These are phyloP conservation scores for Cercospora beticola DNA, from an alignment of 2,329 filamentous ascomycete species.

Conservation along the genomic window DNA sequence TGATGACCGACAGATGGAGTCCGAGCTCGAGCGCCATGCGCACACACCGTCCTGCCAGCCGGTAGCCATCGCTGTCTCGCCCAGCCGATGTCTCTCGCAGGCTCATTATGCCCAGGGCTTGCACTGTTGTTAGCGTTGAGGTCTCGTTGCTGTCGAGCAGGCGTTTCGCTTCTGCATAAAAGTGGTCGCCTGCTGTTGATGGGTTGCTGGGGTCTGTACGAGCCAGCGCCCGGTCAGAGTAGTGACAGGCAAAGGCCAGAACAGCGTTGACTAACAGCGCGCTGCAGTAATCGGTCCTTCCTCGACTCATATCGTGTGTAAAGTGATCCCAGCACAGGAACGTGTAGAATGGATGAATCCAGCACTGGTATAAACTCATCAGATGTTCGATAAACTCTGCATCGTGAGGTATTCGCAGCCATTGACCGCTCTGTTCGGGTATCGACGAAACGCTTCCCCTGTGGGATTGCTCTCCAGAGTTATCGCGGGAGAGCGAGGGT, in stretches of 20 bases:
- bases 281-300: constrained; percentile 65
- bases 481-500: constrained; percentile 17
- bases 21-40: constrained; percentile 71
- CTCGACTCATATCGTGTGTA: constrained; percentile 62
- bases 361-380: constrained; percentile 44
- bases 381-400: constrained; percentile 39
- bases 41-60: constrained; percentile 70
- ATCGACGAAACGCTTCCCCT: constrained; percentile 6
- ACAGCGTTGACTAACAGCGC: constrained; percentile 44
- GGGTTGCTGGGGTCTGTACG: constrained; percentile 62
- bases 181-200: constrained; percentile 68
- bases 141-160: constrained; percentile 59
- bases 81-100: constrained; percentile 68
- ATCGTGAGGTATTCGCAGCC: constrained; percentile 38
- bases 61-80: constrained; percentile 70
- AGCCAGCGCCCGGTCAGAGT: constrained; percentile 62
- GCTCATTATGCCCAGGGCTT: constrained; percentile 74
- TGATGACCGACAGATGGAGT: constrained; percentile 54
- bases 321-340: constrained; percentile 72
- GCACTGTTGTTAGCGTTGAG: constrained; percentile 67
- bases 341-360: constrained; percentile 73
- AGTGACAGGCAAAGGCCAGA: constrained; percentile 38
- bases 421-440: constrained; percentile 21
- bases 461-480: constrained; percentile 22
- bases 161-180: constrained; percentile 67